Evolutionary conservation across 2,329 filamentous ascomycete genomes (phyloP), one percentile per base, ranked within the genome.

Genomic region (Aspergillus sp.): DNA sequence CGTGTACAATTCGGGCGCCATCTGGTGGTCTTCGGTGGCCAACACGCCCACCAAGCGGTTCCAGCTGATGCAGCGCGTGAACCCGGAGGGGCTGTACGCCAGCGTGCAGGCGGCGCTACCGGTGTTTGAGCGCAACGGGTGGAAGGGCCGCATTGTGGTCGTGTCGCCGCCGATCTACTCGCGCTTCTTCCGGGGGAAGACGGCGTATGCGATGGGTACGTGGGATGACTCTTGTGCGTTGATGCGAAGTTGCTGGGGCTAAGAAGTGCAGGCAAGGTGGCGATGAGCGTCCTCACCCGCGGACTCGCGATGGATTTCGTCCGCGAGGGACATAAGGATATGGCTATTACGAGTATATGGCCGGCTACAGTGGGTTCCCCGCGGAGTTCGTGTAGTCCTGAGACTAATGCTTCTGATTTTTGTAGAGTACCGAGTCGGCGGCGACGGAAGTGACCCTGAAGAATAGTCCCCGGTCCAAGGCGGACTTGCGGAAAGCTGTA

Each of bases 91-190:
- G 0, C 76, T 95, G 0, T 95, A 95, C 71, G 87, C 81, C 16
- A 79, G 81, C 3, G 66, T 94, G 5, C 87, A 91, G 62, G 85
- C 85, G 4, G 73, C 79, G 2, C 76, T 94, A 17, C 89, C 89
- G 2, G 77, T 86, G 54, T 85, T 93, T 54, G 71, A 72, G 50
- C 72, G 77, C 45, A 78, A 76, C 55, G 74, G 63, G 0, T 80
- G 78, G 72, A 78, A 75, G 21, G 88, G 85, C 0, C 74, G 90
- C 21, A 83, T 95, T 56, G 76, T 95, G 43, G 88, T 94, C 50
- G 87, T 95, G 50, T 88, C 85, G 64, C 91, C 91, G 20, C 90
- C 90, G 1, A 92, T 95, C 52, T 95, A 95, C 71, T 88, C 84
- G 57, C 80, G 91, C 25, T 95, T 95, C 71, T 92, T 94, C 70